phyloP scores from a whole-genome alignment of 306 rosid genomes.

The Erythrophleum fordii region DNA sequence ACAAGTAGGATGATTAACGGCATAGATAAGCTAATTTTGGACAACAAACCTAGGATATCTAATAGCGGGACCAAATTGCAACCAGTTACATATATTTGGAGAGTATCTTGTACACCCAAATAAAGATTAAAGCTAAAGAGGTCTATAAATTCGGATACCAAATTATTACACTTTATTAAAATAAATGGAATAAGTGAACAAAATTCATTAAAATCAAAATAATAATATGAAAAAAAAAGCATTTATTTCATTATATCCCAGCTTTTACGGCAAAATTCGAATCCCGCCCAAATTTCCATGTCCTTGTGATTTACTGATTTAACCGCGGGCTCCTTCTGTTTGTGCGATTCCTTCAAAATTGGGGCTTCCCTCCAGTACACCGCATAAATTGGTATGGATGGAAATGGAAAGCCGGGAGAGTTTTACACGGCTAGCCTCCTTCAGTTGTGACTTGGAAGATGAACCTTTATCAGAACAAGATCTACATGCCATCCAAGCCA shows the following conservation, averaged over 20 bases:
- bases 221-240: background rate
- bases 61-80: too few relatives aligned
- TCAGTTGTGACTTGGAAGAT: conserved; percentile 45
- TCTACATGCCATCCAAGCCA: conserved; percentile 54
- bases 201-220: too few relatives aligned
- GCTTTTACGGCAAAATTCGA: background rate
- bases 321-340: background rate
- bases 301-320: background rate
- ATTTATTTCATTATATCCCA: background rate
- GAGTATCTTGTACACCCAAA: too few relatives aligned
- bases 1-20: too few relatives aligned
- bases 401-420: background rate
- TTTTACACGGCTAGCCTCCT: conserved; percentile 36
- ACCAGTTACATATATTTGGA: too few relatives aligned
- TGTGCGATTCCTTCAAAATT: background rate
- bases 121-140: too few relatives aligned
- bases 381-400: background rate
- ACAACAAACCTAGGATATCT: too few relatives aligned
- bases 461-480: conserved; percentile 72
- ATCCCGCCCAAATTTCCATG: background rate
- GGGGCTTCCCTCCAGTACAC: background rate
- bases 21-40: too few relatives aligned
- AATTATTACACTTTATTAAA: too few relatives aligned
- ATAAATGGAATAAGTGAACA: too few relatives aligned
- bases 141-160: too few relatives aligned